Conservation (phyloP, 192 early-diverging fungal genomes). For the Spizellomyces punctatus region DNA sequence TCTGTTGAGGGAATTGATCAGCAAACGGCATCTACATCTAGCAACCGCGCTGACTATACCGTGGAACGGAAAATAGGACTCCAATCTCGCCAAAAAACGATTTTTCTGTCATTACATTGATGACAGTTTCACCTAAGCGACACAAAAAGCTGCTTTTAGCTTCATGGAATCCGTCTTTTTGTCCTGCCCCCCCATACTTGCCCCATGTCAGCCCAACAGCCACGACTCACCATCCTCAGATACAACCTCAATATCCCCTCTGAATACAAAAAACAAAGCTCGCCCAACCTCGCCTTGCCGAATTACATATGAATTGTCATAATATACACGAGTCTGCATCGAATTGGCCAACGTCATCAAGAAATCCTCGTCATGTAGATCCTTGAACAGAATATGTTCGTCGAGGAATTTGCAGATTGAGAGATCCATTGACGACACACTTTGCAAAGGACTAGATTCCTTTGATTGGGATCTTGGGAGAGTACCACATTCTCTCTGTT, state of each 20-base stretch:
- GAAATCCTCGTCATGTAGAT: slow-evolving; percentile 45
- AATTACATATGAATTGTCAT: slow-evolving; percentile 51
- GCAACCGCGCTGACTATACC: slow-evolving; percentile 31
- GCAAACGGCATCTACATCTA: neutral
- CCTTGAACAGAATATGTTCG: slow-evolving; percentile 51
- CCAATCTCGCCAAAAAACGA: slow-evolving; percentile 81
- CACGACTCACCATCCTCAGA: slow-evolving; percentile 53
- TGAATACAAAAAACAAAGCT: slow-evolving; percentile 59
- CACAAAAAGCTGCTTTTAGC: too few relatives aligned
- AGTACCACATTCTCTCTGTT: too few relatives aligned
- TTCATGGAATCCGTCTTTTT: too few relatives aligned
- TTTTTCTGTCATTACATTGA: too few relatives aligned
- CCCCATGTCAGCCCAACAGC: too few relatives aligned
- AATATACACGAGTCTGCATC: slow-evolving; percentile 55
- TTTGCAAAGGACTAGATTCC: too few relatives aligned
- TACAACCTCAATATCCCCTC: slow-evolving; percentile 54
- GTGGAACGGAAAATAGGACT: slow-evolving; percentile 69
- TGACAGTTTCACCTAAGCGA: too few relatives aligned
- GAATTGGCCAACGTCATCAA: slow-evolving; percentile 38
- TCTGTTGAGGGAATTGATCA: slow-evolving; percentile 26
- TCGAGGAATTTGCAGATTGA: slow-evolving; percentile 37
- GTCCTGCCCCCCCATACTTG: too few relatives aligned
- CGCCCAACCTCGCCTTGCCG: slow-evolving; percentile 60
- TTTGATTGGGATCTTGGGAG: too few relatives aligned
- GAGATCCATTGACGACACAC: slow-evolving; percentile 1